Percentiles rank a stretch among this genome's conserved stretches.
Evolutionary conservation across 139 green algal genomes (phyloP).

Genomic region (Coccomyxa sp.): DNA sequence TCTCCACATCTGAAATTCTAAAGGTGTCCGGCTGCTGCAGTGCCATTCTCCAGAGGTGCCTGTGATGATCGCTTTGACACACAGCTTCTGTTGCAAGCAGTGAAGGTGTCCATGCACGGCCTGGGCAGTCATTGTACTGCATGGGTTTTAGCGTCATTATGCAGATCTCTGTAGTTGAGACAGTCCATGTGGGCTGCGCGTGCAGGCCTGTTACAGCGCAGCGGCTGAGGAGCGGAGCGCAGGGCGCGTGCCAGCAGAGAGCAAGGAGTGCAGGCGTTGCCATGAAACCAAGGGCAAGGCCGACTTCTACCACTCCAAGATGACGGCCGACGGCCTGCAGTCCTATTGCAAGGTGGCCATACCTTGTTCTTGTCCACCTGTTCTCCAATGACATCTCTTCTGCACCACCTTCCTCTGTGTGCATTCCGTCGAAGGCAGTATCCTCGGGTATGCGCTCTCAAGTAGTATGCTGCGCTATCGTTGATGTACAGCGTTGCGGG

Average conservation of each 20-base stretch:
- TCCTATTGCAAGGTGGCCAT: slow-evolving; percentile 13
- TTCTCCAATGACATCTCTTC: neutral
- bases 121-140: no score
- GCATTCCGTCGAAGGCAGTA: no score
- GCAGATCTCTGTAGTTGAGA: no score
- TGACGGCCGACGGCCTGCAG: slow-evolving; percentile 19
- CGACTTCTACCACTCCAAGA: slow-evolving; percentile 23
- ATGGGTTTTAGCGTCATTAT: no score
- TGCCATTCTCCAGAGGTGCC: no score
- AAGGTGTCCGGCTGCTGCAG: no score
- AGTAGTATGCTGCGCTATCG: neutral
- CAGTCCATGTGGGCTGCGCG: neutral
- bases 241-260: neutral
- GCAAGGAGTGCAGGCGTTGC: slow-evolving; percentile 15
- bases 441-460: no score
- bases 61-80: no score
- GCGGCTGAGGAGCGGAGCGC: neutral
- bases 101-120: no score
- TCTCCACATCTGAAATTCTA: no score
- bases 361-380: neutral
- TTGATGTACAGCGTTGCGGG: neutral
- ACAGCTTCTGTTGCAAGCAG: no score
- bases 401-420: neutral
- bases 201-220: slow-evolving; percentile 3
- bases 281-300: neutral